Evolutionary conservation across 176 grass and related monocot genomes (phyloP).

Genomic region (Avena atlantica): DNA sequence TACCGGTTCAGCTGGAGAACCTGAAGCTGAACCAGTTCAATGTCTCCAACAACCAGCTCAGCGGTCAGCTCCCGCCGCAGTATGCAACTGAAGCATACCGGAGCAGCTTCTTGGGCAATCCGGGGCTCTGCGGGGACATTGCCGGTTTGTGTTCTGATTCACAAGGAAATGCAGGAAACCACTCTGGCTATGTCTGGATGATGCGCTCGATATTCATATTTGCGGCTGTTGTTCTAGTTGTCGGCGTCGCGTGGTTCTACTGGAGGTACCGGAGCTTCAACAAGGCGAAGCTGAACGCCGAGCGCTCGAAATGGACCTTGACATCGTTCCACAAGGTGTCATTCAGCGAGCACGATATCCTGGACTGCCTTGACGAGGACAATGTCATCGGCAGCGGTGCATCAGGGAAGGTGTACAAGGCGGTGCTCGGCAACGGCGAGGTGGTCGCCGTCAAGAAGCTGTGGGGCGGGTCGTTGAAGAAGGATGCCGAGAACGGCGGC

Average conservation of each 20-base stretch:
- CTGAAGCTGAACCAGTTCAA: conserved; percentile 90
- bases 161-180: not conserved
- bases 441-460: conserved; percentile 85
- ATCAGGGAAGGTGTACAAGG: conserved; percentile 94
- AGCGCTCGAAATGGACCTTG: conserved; percentile 79
- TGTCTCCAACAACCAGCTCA: conserved; percentile 76
- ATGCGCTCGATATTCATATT: conserved; percentile 68
- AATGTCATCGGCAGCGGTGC: conserved; percentile 79
- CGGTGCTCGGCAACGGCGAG: conserved; percentile 67
- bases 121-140: conserved; percentile 58
- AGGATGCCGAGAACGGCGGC: conserved; percentile 32
- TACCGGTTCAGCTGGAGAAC: conserved; percentile 79
- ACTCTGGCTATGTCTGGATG: conserved; percentile 52
- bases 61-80: conserved; percentile 62
- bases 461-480: conserved; percentile 40
- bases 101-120: conserved; percentile 79
- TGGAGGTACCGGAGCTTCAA: conserved; percentile 63
- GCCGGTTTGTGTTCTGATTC: conserved; percentile 45
- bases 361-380: conserved; percentile 75
- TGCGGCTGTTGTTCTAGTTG: conserved; percentile 51
- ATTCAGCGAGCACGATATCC: conserved; percentile 84
- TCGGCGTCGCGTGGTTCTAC: conserved; percentile 70
- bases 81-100: conserved; percentile 61
- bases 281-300: conserved; percentile 41
- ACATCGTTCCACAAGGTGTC: conserved; percentile 94